Conservation (phyloP, 495 filamentous ascomycete species). For the Emericellopsis terricola region DNA sequence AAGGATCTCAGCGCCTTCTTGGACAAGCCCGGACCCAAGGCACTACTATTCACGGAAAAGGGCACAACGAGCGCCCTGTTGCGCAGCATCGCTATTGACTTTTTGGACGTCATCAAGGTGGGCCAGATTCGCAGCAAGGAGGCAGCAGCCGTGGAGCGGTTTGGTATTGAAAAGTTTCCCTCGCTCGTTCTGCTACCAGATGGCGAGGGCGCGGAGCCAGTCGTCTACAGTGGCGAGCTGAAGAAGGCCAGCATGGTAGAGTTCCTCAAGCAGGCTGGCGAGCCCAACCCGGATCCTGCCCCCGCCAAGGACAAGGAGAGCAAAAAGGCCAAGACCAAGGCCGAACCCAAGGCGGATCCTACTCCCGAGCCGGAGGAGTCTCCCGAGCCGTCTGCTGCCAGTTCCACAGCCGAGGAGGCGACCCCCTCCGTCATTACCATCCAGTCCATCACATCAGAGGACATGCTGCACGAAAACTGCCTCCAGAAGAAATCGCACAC, state of each 20-base stretch:
- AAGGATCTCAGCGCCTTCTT: slow-evolving; percentile 66
- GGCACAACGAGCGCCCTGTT: slow-evolving; percentile 69
- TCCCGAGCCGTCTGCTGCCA: slow-evolving; percentile 15
- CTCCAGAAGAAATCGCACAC: slow-evolving; percentile 59
- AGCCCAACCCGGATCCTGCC: slow-evolving; percentile 56
- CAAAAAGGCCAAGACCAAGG: slow-evolving; percentile 29
- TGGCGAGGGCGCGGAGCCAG: slow-evolving; percentile 44
- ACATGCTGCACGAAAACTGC: slow-evolving; percentile 50
- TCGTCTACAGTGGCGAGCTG: slow-evolving; percentile 69
- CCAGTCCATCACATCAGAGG: slow-evolving; percentile 21
- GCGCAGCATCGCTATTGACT: slow-evolving; percentile 78
- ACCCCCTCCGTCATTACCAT: slow-evolving; percentile 34
- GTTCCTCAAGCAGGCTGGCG: slow-evolving; percentile 64
- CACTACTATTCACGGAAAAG: slow-evolving; percentile 88
- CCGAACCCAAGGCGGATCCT: slow-evolving; percentile 26
- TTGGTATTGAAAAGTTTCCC: slow-evolving; percentile 62
- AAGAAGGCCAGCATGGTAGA: slow-evolving; percentile 68
- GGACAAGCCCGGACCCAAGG: slow-evolving; percentile 55
- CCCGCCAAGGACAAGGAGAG: slow-evolving; percentile 32
- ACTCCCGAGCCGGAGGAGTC: slow-evolving; percentile 13
- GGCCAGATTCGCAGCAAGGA: slow-evolving; percentile 82
- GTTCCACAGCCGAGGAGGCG: slow-evolving; percentile 12
- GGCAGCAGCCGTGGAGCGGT: slow-evolving; percentile 46
- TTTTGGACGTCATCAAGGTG: slow-evolving; percentile 61
- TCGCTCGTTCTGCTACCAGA: slow-evolving; percentile 60